A percentile compares a stretch with the other conserved stretches of the same genome.
phyloP scores from a whole-genome alignment of 1,284 basidiomycete genomes.

The Peniophora sp. region DNA sequence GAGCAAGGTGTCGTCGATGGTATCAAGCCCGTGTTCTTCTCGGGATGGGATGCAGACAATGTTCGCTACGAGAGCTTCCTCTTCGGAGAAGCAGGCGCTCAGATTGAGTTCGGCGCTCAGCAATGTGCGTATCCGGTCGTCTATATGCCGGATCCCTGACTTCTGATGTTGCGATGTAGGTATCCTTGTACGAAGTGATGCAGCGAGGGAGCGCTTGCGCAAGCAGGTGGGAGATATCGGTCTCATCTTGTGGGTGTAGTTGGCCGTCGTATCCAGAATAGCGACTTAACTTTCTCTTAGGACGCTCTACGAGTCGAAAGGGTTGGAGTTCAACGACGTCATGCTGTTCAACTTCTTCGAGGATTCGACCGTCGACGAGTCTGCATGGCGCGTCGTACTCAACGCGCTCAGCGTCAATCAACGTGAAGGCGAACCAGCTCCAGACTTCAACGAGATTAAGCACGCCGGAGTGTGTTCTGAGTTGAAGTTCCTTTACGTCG shows the following conservation, averaged over 20 bases:
- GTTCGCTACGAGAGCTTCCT: slow-evolving; percentile 51
- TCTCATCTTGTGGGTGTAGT: slow-evolving; percentile 45
- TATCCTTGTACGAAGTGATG: slow-evolving; percentile 61
- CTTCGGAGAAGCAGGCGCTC: slow-evolving; percentile 39
- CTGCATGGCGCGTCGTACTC: slow-evolving; percentile 54
- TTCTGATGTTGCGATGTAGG: slow-evolving; percentile 25
- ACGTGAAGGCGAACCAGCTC: slow-evolving; percentile 22
- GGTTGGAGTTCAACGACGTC: slow-evolving; percentile 69
- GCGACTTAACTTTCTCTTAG: slow-evolving; percentile 23
- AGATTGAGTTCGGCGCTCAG: slow-evolving; percentile 58
- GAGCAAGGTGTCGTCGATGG: slow-evolving; percentile 58
- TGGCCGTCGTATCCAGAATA: not conserved
- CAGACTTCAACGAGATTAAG: slow-evolving; percentile 41
- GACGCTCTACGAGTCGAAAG: slow-evolving; percentile 69
- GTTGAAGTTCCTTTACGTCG: slow-evolving; percentile 65
- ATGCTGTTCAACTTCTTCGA: slow-evolving; percentile 40
- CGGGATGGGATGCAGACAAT: slow-evolving; percentile 42
- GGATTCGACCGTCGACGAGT: slow-evolving; percentile 21
- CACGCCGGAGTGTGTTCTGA: slow-evolving; percentile 33
- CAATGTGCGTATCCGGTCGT: slow-evolving; percentile 41
- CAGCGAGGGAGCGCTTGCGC: slow-evolving; percentile 40
- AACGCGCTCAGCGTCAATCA: slow-evolving; percentile 26
- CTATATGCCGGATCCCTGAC: not conserved
- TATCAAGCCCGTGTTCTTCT: slow-evolving; percentile 51
- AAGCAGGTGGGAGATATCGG: slow-evolving; percentile 52